phyloP scores from a whole-genome alignment of 345 rosid genomes.

The Eutrema heterophyllum region DNA sequence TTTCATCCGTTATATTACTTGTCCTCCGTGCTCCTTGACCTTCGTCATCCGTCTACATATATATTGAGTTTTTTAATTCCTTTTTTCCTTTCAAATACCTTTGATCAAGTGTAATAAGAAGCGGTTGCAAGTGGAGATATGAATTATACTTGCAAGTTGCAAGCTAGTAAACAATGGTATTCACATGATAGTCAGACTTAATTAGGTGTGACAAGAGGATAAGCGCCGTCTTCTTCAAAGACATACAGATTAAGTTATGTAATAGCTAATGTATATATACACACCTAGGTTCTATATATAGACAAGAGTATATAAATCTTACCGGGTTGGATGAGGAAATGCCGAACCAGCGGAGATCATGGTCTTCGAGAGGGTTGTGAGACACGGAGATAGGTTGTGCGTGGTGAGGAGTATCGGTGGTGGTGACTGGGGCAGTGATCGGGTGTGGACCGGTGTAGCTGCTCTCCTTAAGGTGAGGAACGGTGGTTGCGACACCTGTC shows the following conservation, averaged over 20 bases:
- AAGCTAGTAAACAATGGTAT: not conserved
- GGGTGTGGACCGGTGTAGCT: constrained; percentile 31
- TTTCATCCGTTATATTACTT: constrained; percentile 42
- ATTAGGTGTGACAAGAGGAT: not conserved
- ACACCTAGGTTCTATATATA: too few relatives aligned
- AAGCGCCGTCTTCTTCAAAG: not conserved
- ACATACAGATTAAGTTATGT: not conserved
- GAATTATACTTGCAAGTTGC: too few relatives aligned
- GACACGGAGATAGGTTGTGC: constrained; percentile 21
- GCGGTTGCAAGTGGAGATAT: too few relatives aligned
- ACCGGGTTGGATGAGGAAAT: not conserved
- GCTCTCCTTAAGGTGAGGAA: constrained; percentile 24
- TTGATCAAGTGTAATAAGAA: too few relatives aligned
- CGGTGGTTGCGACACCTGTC: constrained; percentile 51
- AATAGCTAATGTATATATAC: too few relatives aligned
- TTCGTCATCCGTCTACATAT: constrained; percentile 38
- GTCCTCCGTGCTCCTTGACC: constrained; percentile 54
- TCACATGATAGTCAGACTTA: not conserved
- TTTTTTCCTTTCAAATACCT: too few relatives aligned
- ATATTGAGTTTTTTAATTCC: too few relatives aligned
- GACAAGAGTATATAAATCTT: not conserved
- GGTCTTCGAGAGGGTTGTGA: constrained; percentile 4
- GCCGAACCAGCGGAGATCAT: not conserved
- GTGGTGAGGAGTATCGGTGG: constrained; percentile 25
- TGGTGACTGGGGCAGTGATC: constrained; percentile 23